These are phyloP conservation scores for Boletus barrowsii DNA, from an alignment of 768 basidiomycete genomes.

Conservation along the genomic window DNA sequence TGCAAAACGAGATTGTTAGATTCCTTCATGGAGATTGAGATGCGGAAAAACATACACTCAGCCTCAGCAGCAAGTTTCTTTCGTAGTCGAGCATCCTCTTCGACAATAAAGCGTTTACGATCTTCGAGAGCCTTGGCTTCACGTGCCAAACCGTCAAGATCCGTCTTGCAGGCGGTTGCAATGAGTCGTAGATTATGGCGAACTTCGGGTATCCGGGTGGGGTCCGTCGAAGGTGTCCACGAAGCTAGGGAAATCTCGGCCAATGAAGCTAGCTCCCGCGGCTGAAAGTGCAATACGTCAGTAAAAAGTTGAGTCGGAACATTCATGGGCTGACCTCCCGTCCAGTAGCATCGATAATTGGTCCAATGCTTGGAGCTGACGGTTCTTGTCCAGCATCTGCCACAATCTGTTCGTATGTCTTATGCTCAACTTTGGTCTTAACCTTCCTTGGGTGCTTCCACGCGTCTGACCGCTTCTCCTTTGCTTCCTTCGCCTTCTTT, in stretches of 20 bases:
- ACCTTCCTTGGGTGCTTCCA: constrained; percentile 88
- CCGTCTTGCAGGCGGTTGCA: constrained; percentile 73
- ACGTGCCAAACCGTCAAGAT: constrained; percentile 83
- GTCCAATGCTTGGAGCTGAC: constrained; percentile 59
- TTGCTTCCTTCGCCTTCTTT: constrained; percentile 48
- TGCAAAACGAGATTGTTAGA: constrained; percentile 28
- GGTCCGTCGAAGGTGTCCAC: constrained; percentile 87
- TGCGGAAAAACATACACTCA: constrained; percentile 48
- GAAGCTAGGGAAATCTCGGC: constrained; percentile 70
- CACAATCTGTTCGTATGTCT: constrained; percentile 95
- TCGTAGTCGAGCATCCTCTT: constrained; percentile 68
- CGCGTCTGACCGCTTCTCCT: constrained; percentile 64
- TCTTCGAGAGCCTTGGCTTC: constrained; percentile 86
- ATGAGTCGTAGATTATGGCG: constrained; percentile 93
- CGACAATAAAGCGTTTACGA: constrained; percentile 64
- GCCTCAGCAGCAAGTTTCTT: constrained; percentile 76
- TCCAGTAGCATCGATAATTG: constrained; percentile 93
- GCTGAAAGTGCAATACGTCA: constrained; percentile 40
- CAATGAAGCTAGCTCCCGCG: constrained; percentile 83
- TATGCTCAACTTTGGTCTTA: constrained; percentile 86
- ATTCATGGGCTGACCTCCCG: constrained; percentile 63
- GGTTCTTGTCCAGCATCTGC: constrained; percentile 76
- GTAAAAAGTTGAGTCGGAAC: not conserved
- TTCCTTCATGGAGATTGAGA: not conserved
- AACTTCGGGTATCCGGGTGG: constrained; percentile 92